phyloP scores from a whole-genome alignment of 2,329 filamentous ascomycete genomes.

The Sporothrix pseudoabietina region DNA sequence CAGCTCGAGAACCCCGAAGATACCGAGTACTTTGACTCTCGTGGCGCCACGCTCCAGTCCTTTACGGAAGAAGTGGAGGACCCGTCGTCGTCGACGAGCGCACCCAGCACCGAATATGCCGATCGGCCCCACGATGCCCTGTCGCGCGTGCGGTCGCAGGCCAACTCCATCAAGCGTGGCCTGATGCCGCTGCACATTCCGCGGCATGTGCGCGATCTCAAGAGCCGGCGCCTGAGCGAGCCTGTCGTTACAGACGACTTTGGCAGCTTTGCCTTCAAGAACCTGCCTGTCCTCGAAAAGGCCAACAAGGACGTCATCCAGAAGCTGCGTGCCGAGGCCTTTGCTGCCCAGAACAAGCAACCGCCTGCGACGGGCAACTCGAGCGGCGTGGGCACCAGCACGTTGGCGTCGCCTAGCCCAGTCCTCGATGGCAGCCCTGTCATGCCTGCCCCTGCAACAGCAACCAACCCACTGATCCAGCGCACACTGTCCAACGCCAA shows the following conservation, averaged over 20 bases:
- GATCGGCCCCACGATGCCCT: conserved; percentile 94
- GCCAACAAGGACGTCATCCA: conserved; percentile 99
- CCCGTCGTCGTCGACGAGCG: conserved; percentile 72
- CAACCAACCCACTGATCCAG: conserved; percentile 64
- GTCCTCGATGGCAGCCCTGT: conserved; percentile 84
- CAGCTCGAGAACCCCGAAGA: conserved; percentile 92
- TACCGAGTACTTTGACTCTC: conserved; percentile 94
- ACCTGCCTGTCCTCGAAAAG: conserved; percentile 92
- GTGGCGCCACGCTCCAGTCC: conserved; percentile 86
- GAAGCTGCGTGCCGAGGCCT: conserved; percentile 86
- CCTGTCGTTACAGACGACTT: conserved; percentile 90
- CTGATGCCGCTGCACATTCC: conserved; percentile 96
- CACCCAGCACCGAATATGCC: conserved; percentile 69
- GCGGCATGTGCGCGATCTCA: conserved; percentile 88
- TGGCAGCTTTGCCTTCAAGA: conserved; percentile 95
- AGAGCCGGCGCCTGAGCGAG: conserved; percentile 86
- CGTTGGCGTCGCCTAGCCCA: conserved; percentile 61
- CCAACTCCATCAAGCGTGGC: conserved; percentile 84
- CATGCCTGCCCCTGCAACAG: conserved; percentile 54
- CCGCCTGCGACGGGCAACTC: conserved; percentile 47
- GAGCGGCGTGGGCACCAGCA: conserved; percentile 39
- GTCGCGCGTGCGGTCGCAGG: conserved; percentile 83
- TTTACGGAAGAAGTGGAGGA: conserved; percentile 96
- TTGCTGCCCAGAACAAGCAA: conserved; percentile 65
- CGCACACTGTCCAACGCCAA: conserved; percentile 82